These are phyloP conservation scores for Salisapilia sapeloensis DNA, from an alignment of 352 stramenopile species.

Conservation along the genomic window DNA sequence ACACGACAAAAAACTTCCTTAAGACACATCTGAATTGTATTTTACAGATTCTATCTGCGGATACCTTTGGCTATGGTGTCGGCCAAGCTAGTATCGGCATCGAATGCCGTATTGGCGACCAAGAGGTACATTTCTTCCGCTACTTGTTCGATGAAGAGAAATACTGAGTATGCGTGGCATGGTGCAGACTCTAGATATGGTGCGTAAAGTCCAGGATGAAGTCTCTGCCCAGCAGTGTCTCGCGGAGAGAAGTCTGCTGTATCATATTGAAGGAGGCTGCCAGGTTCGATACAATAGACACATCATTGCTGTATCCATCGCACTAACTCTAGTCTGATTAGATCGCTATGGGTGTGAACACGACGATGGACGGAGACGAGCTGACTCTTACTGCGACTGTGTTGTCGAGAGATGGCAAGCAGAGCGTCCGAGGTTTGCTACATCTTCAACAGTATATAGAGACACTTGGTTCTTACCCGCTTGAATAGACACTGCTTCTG, in stretches of 20 bases:
- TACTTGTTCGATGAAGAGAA: constrained; percentile 1
- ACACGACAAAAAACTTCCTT: too few relatives aligned
- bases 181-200: constrained; percentile 45
- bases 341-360: constrained; percentile 74
- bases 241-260: constrained; percentile 69
- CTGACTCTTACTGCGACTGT: constrained; percentile 55
- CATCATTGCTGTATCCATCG: not conserved
- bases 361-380: constrained; percentile 34
- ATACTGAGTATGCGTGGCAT: not conserved
- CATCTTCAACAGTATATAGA: not conserved
- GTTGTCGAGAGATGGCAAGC: constrained; percentile 53
- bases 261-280: constrained; percentile 68
- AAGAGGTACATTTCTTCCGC: constrained; percentile 13
- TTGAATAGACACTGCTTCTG: constrained; percentile 20
- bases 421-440: constrained; percentile 22
- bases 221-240: constrained; percentile 60
- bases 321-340: constrained; percentile 2
- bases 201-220: constrained; percentile 61
- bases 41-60: constrained; percentile 27
- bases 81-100: constrained; percentile 78
- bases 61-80: constrained; percentile 69
- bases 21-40: not conserved
- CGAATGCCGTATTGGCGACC: constrained; percentile 53
- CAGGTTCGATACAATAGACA: constrained; percentile 20
- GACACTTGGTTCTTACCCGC: not conserved